Evolutionary conservation across 2,329 filamentous ascomycete species (phyloP).

Genomic region (Xylariomycetidae sp.): DNA sequence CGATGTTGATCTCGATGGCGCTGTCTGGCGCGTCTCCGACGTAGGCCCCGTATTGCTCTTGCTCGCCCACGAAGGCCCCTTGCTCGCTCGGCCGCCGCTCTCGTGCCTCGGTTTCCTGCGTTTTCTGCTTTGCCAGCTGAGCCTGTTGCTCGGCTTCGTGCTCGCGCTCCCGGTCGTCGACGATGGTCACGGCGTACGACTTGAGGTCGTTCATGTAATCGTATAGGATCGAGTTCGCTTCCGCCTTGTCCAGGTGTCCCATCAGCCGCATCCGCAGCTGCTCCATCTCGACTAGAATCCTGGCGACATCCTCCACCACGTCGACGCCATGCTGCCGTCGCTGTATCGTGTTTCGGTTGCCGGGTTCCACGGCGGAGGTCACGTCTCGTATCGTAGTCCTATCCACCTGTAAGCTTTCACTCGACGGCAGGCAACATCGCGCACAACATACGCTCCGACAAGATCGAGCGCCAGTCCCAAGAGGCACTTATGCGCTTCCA

Average conservation of each 20-base stretch:
- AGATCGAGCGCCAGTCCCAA: slow-evolving; percentile 36
- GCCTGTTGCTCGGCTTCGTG: slow-evolving; percentile 7
- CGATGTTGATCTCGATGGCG: slow-evolving; percentile 32
- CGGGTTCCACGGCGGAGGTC: slow-evolving; percentile 12
- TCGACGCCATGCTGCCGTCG: slow-evolving; percentile 16
- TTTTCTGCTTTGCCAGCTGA: background rate
- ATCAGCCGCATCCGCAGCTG: slow-evolving; percentile 26
- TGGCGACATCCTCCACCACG: slow-evolving; percentile 25
- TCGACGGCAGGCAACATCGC: background rate
- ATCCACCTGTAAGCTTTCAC: slow-evolving; percentile 1
- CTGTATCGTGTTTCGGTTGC: slow-evolving; percentile 17
- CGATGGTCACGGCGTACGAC: slow-evolving; percentile 44
- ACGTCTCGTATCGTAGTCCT: slow-evolving; percentile 23
- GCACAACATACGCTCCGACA: slow-evolving; percentile 30
- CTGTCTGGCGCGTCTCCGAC: slow-evolving; percentile 33
- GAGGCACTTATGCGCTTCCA: slow-evolving; percentile 33
- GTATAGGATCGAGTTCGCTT: slow-evolving; percentile 63
- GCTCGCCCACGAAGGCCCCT: slow-evolving; percentile 23
- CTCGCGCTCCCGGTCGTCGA: slow-evolving; percentile 15
- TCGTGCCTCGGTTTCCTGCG: slow-evolving; percentile 1
- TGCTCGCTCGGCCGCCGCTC: slow-evolving; percentile 5
- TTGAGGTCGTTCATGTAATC: slow-evolving; percentile 65
- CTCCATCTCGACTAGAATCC: slow-evolving; percentile 29
- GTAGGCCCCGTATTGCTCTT: slow-evolving; percentile 24
- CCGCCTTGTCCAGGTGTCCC: slow-evolving; percentile 53